These are phyloP conservation scores for Thozetella sp. DNA, from an alignment of 495 filamentous ascomycete species.

Conservation along the genomic window DNA sequence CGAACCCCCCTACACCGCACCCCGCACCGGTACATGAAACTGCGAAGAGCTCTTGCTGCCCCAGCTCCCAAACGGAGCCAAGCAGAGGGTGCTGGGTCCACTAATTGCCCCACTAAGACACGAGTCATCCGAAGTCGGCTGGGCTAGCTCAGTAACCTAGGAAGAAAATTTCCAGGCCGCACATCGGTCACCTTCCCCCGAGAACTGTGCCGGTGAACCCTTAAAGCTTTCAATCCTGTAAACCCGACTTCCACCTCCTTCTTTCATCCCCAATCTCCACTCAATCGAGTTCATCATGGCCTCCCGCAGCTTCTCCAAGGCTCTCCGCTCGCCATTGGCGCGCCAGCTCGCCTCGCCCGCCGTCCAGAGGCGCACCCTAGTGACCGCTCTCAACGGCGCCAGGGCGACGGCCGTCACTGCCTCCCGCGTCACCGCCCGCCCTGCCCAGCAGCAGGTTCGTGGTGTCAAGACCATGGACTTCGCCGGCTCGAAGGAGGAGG, in stretches of 20 bases:
- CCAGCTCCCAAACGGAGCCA: neutral
- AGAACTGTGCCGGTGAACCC: neutral
- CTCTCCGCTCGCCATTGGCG: slow-evolving; percentile 72
- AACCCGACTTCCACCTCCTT: slow-evolving; percentile 17
- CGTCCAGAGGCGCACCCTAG: slow-evolving; percentile 70
- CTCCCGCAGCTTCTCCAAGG: slow-evolving; percentile 79
- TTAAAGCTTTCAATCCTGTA: slow-evolving; percentile 16
- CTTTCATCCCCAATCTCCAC: slow-evolving; percentile 28
- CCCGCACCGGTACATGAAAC: neutral
- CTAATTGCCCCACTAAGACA: neutral
- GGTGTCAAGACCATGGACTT: slow-evolving; percentile 93
- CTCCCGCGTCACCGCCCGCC: slow-evolving; percentile 48
- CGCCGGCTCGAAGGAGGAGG: slow-evolving; percentile 86
- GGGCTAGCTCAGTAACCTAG: neutral
- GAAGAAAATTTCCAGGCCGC: slow-evolving; percentile 2
- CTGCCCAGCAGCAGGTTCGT: slow-evolving; percentile 64
- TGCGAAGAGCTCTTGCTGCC: neutral
- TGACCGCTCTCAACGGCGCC: slow-evolving; percentile 64
- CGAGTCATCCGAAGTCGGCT: neutral
- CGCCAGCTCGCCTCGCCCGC: slow-evolving; percentile 70
- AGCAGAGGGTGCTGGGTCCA: neutral
- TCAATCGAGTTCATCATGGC: slow-evolving; percentile 68
- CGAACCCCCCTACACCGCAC: too few species aligned
- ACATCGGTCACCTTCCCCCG: neutral
- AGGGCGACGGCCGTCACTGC: slow-evolving; percentile 53